phyloP scores from a whole-genome alignment of 2,329 filamentous ascomycete species.

The Fusarium staphyleae region DNA sequence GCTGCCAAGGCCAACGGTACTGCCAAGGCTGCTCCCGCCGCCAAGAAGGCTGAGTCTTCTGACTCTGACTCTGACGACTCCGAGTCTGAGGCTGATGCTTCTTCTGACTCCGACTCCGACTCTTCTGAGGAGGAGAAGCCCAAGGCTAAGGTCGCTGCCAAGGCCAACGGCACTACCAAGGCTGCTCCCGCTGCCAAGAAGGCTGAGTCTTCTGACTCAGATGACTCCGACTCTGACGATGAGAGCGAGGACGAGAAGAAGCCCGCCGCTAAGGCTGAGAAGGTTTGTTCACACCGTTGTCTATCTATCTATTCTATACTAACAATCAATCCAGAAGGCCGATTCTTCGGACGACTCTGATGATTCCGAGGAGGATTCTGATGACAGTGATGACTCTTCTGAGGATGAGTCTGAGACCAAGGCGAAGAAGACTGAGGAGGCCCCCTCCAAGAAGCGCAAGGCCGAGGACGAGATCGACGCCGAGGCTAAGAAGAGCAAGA shows the following conservation, averaged over 20 bases:
- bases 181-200: slow-evolving; percentile 28
- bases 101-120: slow-evolving; percentile 42
- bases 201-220: slow-evolving; percentile 41
- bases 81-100: too few species aligned
- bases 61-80: slow-evolving; percentile 37
- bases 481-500: slow-evolving; percentile 73
- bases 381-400: slow-evolving; percentile 48
- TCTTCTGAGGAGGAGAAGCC: slow-evolving; percentile 46
- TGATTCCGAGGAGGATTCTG: slow-evolving; percentile 45
- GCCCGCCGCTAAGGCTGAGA: slow-evolving; percentile 45
- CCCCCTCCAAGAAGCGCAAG: slow-evolving; percentile 57
- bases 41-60: slow-evolving; percentile 39
- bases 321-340: slow-evolving; percentile 39
- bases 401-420: slow-evolving; percentile 47
- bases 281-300: slow-evolving; percentile 38
- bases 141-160: slow-evolving; percentile 43
- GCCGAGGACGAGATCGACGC: slow-evolving; percentile 56
- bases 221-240: slow-evolving; percentile 47
- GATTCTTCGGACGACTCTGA: slow-evolving; percentile 42
- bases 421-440: slow-evolving; percentile 48
- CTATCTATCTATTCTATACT: slow-evolving; percentile 1
- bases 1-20: slow-evolving; percentile 40
- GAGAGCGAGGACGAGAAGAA: slow-evolving; percentile 50
- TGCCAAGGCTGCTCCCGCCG: slow-evolving; percentile 29
- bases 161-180: slow-evolving; percentile 41